Conservation (phyloP, 257 asterid genomes). For the Mitragyna speciosa region DNA sequence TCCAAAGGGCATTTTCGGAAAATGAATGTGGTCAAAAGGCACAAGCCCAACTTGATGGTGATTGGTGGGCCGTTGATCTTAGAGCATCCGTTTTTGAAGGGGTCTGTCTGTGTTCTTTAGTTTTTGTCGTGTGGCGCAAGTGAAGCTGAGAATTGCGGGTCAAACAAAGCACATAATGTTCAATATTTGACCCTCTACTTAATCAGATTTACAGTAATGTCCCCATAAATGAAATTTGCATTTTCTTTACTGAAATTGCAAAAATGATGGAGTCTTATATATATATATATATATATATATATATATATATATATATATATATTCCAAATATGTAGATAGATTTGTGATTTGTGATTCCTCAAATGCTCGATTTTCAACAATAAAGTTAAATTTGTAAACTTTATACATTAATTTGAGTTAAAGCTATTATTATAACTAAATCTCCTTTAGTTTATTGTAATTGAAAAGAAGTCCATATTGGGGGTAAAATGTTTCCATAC, state of each 20-base stretch:
- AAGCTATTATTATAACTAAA: too few species aligned
- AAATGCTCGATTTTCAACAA: background rate
- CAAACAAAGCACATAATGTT: background rate
- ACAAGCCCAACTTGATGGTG: too few species aligned
- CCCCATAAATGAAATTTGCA: background rate
- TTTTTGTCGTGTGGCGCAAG: slow-evolving; percentile 19
- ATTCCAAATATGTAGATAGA: background rate
- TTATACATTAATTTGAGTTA: background rate
- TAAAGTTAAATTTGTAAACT: background rate
- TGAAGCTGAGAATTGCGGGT: slow-evolving; percentile 9
- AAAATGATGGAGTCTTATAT: background rate
- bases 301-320: too few species aligned
- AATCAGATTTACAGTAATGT: background rate
- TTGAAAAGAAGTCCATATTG: background rate
- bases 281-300: too few species aligned
- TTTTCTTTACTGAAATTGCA: background rate
- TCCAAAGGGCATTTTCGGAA: background rate
- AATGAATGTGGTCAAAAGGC: background rate
- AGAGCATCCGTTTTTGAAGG: slow-evolving; percentile 8
- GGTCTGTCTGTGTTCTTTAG: background rate
- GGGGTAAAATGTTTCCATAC: background rate
- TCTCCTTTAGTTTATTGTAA: background rate
- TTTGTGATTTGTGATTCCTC: background rate
- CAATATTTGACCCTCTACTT: background rate
- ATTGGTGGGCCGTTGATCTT: background rate